These are phyloP conservation scores for Polygonum maritimum DNA, from an alignment of 148 eudicot species.

Conservation along the genomic window DNA sequence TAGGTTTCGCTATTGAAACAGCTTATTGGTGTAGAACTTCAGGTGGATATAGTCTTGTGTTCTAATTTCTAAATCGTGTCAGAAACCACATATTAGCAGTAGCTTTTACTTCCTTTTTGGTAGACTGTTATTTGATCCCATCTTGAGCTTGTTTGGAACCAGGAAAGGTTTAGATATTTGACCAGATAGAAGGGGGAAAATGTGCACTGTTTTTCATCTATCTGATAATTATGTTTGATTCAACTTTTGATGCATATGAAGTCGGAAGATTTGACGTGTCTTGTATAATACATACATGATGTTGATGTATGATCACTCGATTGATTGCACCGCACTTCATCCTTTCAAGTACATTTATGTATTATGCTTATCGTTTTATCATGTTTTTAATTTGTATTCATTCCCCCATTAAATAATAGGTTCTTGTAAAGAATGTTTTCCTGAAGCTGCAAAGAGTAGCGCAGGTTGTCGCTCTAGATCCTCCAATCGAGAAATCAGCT, in stretches of 20 bases:
- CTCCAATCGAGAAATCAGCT: slow-evolving; percentile 35
- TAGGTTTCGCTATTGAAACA: background rate
- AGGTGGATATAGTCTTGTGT: background rate
- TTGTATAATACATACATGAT: background rate
- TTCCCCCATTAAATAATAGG: slow-evolving; percentile 20
- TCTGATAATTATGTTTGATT: background rate
- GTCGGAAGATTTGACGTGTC: background rate
- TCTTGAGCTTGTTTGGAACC: background rate
- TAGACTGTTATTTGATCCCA: background rate
- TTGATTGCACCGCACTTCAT: background rate
- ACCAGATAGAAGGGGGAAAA: background rate
- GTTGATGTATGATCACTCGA: background rate
- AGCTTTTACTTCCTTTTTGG: background rate
- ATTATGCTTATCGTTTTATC: background rate
- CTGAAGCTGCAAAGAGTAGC: slow-evolving; percentile 45
- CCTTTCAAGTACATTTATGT: background rate
- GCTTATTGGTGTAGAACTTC: background rate
- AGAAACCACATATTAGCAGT: background rate
- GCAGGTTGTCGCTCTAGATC: slow-evolving; percentile 72
- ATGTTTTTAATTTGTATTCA: background rate
- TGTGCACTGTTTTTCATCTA: background rate
- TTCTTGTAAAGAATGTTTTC: slow-evolving; percentile 51
- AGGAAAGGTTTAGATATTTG: background rate
- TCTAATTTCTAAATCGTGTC: background rate
- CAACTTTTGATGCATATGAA: slow-evolving; percentile 1